Evolutionary conservation across 768 basidiomycete genomes (phyloP).

Genomic region (Hypholoma sublateritium): DNA sequence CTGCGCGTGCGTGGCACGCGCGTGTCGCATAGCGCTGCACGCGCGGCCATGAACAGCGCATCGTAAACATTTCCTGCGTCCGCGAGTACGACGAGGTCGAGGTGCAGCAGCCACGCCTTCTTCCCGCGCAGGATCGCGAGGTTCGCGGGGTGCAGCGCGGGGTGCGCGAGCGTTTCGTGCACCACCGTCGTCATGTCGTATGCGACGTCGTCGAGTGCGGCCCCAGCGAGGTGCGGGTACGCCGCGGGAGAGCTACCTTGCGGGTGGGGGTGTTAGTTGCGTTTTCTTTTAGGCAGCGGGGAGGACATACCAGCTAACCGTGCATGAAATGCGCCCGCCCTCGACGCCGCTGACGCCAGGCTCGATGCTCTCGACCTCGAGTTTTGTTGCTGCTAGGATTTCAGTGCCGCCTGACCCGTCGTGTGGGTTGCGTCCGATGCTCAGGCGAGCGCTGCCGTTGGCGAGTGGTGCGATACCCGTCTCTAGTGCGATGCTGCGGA

Average conservation of each 20-base stretch:
- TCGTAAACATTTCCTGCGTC: constrained; percentile 79
- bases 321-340: constrained; percentile 63
- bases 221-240: constrained; percentile 65
- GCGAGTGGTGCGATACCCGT: constrained; percentile 79
- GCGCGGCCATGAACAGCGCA: constrained; percentile 75
- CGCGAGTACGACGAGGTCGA: constrained; percentile 73
- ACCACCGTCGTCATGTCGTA: constrained; percentile 68
- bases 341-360: constrained; percentile 46
- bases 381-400: constrained; percentile 72
- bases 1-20: constrained; percentile 72
- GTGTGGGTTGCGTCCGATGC: constrained; percentile 58
- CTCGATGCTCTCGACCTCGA: constrained; percentile 70
- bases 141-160: constrained; percentile 64
- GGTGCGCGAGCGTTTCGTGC: constrained; percentile 63
- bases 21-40: constrained; percentile 80
- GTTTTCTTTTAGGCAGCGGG: not conserved
- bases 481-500: constrained; percentile 68
- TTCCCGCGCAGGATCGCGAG: constrained; percentile 56
- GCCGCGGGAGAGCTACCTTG: constrained; percentile 76
- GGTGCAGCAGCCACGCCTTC: constrained; percentile 74
- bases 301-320: constrained; percentile 73
- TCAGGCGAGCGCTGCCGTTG: constrained; percentile 80
- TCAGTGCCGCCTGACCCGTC: constrained; percentile 71
- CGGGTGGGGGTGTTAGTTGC: constrained; percentile 7
- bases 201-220: constrained; percentile 73